phyloP scores from a whole-genome alignment of 2,329 filamentous ascomycete species.

The Diaporthe nobilis region DNA sequence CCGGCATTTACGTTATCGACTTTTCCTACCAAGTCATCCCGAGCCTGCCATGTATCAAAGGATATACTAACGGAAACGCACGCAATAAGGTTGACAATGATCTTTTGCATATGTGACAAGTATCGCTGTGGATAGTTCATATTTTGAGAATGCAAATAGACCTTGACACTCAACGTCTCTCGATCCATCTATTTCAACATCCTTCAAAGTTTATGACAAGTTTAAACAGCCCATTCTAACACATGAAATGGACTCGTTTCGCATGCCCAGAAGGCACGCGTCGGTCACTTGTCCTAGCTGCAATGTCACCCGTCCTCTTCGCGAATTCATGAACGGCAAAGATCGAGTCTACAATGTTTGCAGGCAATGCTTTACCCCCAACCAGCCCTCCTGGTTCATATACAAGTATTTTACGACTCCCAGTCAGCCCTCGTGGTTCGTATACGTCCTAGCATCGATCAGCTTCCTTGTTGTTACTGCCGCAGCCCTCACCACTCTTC shows the following conservation, averaged over 20 bases:
- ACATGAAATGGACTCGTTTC: not conserved
- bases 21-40: no score
- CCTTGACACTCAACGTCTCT: no score
- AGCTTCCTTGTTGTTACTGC: not conserved
- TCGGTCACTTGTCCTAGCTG: not conserved
- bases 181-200: no score
- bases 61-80: no score
- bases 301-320: not conserved
- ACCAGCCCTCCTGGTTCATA: not conserved
- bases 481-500: not conserved
- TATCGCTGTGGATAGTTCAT: no score
- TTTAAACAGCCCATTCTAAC: not conserved
- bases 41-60: no score
- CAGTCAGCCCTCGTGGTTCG: not conserved
- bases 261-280: not conserved
- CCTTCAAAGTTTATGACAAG: no score
- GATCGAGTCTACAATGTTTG: not conserved
- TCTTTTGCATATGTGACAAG: no score
- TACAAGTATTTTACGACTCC: not conserved
- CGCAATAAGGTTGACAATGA: no score
- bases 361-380: not conserved
- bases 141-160: no score
- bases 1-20: no score
- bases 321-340: not conserved
- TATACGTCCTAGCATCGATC: not conserved